Conservation (phyloP, 2,329 filamentous ascomycete species). For the Fusarium vanettenii region DNA sequence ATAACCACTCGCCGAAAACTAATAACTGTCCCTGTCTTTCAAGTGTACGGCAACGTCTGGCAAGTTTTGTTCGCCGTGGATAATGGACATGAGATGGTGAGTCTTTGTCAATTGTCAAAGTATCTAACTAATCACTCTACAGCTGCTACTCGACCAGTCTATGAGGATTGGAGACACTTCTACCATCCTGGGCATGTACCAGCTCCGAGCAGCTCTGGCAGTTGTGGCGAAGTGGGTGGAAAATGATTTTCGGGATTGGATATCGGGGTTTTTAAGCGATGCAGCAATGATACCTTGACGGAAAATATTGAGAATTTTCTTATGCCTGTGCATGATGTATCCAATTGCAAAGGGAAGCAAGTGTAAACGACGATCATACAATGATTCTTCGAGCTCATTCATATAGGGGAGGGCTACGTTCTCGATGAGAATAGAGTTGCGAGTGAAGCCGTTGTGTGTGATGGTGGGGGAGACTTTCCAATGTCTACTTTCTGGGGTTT, state of each 20-base stretch:
- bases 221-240: conserved; percentile 1
- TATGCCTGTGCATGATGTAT: too few relatives aligned
- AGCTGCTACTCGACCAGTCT: conserved; percentile 1
- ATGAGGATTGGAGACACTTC: conserved; percentile 4
- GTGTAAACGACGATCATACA: too few relatives aligned
- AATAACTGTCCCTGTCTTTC: conserved; percentile 2
- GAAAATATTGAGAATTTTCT: too few relatives aligned
- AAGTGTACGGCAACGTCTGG: conserved; percentile 6
- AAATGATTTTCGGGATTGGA: background rate
- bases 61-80: conserved; percentile 2
- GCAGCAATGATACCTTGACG: background rate
- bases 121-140: background rate
- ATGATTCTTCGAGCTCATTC: too few relatives aligned
- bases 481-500: too few relatives aligned
- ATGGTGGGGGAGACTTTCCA: too few relatives aligned
- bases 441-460: too few relatives aligned
- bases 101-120: background rate
- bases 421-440: too few relatives aligned
- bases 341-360: too few relatives aligned
- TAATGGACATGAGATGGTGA: background rate
- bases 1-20: background rate
- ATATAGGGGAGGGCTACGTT: too few relatives aligned
- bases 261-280: background rate
- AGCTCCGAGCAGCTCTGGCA: background rate
- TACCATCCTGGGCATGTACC: conserved; percentile 4